phyloP scores from a whole-genome alignment of 345 rosid genomes.

The Hevea brasiliensis region DNA sequence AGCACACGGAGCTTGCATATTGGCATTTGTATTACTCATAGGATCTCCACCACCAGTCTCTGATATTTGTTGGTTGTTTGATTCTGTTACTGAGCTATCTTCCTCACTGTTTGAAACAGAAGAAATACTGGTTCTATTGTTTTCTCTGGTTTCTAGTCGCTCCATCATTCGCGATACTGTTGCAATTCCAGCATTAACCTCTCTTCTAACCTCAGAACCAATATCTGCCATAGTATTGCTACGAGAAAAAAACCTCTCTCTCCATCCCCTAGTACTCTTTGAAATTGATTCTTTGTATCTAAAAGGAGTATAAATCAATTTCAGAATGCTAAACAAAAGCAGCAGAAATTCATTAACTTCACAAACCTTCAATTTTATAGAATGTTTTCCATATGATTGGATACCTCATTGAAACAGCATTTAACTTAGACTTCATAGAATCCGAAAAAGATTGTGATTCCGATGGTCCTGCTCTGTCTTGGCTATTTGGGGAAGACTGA shows the following conservation, averaged over 20 bases:
- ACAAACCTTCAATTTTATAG: neutral
- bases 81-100: slow-evolving; percentile 38
- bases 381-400: neutral
- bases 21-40: slow-evolving; percentile 26
- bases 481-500: slow-evolving; percentile 59
- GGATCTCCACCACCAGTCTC: slow-evolving; percentile 36
- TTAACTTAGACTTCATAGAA: slow-evolving; percentile 68
- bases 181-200: slow-evolving; percentile 81
- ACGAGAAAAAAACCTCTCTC: slow-evolving; percentile 83
- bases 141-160: slow-evolving; percentile 45
- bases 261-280: slow-evolving; percentile 93
- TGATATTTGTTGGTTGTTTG: slow-evolving; percentile 32
- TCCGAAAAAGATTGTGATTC: slow-evolving; percentile 88
- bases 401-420: slow-evolving; percentile 77
- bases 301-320: neutral
- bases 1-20: slow-evolving; percentile 42
- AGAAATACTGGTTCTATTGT: slow-evolving; percentile 8
- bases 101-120: slow-evolving; percentile 46
- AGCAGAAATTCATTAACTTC: neutral
- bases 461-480: slow-evolving; percentile 87
- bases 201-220: slow-evolving; percentile 84
- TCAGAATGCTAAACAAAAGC: neutral
- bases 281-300: no score
- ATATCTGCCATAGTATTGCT: slow-evolving; percentile 62
- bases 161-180: slow-evolving; percentile 88